Conservation (phyloP, 2,329 filamentous ascomycete species). For the Escovopsis weberi region DNA sequence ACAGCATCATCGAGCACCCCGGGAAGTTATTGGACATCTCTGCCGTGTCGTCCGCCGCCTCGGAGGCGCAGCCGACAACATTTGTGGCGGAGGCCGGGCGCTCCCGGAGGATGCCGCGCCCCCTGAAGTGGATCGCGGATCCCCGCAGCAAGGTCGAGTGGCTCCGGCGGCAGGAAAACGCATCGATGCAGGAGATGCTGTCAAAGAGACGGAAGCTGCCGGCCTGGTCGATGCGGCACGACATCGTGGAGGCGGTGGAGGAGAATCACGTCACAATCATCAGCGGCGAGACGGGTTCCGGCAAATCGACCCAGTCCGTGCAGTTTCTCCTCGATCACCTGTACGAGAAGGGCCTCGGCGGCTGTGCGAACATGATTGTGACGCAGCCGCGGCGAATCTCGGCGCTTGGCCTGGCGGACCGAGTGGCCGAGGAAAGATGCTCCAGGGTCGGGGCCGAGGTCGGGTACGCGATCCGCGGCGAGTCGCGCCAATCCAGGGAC, state of each 20-base stretch:
- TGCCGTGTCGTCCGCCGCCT: constrained; percentile 54
- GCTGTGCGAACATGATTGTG: constrained; percentile 77
- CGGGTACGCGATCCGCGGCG: constrained; percentile 82
- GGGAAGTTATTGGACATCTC: constrained; percentile 76
- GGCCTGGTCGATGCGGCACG: constrained; percentile 71
- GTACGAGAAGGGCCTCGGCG: constrained; percentile 60
- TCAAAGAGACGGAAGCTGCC: constrained; percentile 59
- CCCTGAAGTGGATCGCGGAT: constrained; percentile 50
- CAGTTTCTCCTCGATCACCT: constrained; percentile 92
- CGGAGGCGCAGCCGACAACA: constrained; percentile 30
- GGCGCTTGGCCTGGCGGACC: constrained; percentile 81
- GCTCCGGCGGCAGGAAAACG: constrained; percentile 48
- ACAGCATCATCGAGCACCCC: constrained; percentile 69
- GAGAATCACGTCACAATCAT: constrained; percentile 86
- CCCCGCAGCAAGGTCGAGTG: constrained; percentile 50
- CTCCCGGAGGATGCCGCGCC: constrained; percentile 33
- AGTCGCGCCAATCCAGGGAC: constrained; percentile 56
- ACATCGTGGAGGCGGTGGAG: constrained; percentile 61
- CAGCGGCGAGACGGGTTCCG: constrained; percentile 89
- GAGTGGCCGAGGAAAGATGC: constrained; percentile 86
- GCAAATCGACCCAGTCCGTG: constrained; percentile 92
- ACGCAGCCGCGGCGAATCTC: constrained; percentile 93
- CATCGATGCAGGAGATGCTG: constrained; percentile 62
- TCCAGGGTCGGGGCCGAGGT: constrained; percentile 71
- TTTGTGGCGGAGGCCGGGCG: constrained; percentile 13